These are phyloP conservation scores for Claviceps monticola DNA, from an alignment of 2,329 filamentous ascomycete genomes.

Conservation along the genomic window DNA sequence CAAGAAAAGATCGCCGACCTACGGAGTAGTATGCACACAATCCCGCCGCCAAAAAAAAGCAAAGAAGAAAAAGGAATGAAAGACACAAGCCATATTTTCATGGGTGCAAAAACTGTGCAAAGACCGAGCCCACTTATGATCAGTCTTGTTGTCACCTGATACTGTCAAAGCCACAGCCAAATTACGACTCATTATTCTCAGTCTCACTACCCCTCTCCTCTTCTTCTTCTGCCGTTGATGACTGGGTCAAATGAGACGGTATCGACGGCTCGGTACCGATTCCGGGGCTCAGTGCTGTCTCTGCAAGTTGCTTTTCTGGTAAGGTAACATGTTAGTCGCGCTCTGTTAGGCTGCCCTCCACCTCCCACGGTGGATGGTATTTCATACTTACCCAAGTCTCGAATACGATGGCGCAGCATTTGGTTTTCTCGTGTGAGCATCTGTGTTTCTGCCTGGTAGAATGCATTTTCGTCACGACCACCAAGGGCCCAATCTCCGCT, in stretches of 20 bases:
- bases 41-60: not conserved
- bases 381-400: constrained; percentile 48
- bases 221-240: constrained; percentile 28
- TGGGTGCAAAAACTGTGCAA: not conserved
- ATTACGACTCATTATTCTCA: constrained; percentile 9
- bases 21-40: not conserved
- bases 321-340: not conserved
- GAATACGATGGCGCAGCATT: constrained; percentile 63
- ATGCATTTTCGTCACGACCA: constrained; percentile 60
- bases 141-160: not conserved
- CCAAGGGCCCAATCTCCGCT: constrained; percentile 47
- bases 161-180: not conserved
- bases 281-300: constrained; percentile 20
- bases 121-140: not conserved
- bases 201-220: constrained; percentile 16
- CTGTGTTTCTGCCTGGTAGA: constrained; percentile 73
- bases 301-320: constrained; percentile 37
- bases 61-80: no score
- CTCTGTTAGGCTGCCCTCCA: not conserved
- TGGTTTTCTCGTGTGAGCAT: constrained; percentile 68
- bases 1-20: no score
- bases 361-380: not conserved
- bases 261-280: constrained; percentile 31
- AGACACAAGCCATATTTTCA: not conserved
- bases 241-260: constrained; percentile 33